Evolutionary conservation across 2,329 filamentous ascomycete genomes (phyloP).

Genomic region (Penicillium frequentans): DNA sequence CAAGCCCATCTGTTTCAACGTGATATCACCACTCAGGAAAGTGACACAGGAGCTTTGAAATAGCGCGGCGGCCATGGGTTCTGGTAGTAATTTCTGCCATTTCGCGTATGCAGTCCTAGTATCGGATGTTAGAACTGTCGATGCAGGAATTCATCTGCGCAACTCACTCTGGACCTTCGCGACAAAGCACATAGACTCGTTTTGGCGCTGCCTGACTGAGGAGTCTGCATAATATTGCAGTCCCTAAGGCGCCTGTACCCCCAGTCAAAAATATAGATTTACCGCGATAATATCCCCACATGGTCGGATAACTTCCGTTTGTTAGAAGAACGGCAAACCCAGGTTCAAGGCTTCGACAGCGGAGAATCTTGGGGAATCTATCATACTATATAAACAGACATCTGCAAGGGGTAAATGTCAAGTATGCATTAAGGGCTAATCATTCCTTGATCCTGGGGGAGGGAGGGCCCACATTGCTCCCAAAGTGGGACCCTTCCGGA

Average conservation of each 20-base stretch:
- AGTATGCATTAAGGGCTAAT: background rate
- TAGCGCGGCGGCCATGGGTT: background rate
- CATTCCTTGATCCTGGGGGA: background rate
- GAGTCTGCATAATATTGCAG: slow-evolving; percentile 11
- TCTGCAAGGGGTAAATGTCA: background rate
- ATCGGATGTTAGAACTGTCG: background rate
- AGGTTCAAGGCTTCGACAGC: background rate
- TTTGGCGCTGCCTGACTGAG: background rate
- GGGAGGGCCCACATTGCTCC: background rate
- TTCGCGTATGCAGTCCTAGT: background rate
- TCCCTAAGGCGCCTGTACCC: slow-evolving; percentile 17
- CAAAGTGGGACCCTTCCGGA: background rate
- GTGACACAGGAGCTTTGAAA: background rate
- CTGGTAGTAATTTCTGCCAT: slow-evolving; percentile 11
- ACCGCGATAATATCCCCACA: slow-evolving; percentile 17
- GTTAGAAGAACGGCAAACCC: background rate
- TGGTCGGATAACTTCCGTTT: background rate
- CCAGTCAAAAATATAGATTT: slow-evolving; percentile 16
- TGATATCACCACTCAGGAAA: slow-evolving; percentile 14
- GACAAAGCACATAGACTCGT: slow-evolving; percentile 16
- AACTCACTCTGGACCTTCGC: slow-evolving; percentile 8
- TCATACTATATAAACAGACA: background rate
- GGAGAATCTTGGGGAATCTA: background rate
- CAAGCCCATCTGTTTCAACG: slow-evolving; percentile 7
- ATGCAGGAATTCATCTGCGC: background rate